Evolutionary conservation across 2,329 filamentous ascomycete genomes (phyloP).

Genomic region (Talaromyces rugulosus): DNA sequence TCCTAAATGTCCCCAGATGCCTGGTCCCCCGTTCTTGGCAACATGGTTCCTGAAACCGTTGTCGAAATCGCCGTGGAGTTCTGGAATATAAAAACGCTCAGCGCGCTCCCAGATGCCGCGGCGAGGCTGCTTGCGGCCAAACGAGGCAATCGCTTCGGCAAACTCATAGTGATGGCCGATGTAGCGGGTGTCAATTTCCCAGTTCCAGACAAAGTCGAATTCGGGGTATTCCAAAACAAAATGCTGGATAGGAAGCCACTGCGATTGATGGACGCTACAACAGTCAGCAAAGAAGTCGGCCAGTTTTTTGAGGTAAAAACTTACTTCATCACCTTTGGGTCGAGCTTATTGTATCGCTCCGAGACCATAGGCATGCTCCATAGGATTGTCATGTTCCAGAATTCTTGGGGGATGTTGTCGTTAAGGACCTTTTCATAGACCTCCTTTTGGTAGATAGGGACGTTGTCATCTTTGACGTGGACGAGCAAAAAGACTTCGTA

Average conservation of each 20-base stretch:
- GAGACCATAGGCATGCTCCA: conserved; percentile 21
- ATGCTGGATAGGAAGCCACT: conserved; percentile 51
- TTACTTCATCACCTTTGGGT: conserved; percentile 13
- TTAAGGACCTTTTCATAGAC: conserved; percentile 7
- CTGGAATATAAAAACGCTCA: conserved; percentile 53
- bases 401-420: conserved; percentile 24
- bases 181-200: conserved; percentile 66
- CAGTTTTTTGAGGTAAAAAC: neutral
- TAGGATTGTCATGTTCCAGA: conserved; percentile 32
- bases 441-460: conserved; percentile 44
- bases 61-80: conserved; percentile 48
- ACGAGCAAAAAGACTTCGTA: conserved; percentile 74
- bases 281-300: neutral
- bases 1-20: conserved; percentile 64
- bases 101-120: conserved; percentile 58
- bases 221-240: conserved; percentile 61
- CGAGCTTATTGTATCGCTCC: conserved; percentile 16
- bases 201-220: conserved; percentile 66
- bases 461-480: conserved; percentile 69
- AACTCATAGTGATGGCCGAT: conserved; percentile 68
- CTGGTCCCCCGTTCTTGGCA: conserved; percentile 37
- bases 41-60: conserved; percentile 9
- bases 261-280: conserved; percentile 13
- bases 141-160: conserved; percentile 57
- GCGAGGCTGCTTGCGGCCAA: conserved; percentile 51